phyloP scores from a whole-genome alignment of 371 early-diverging fungal genomes.

The Smittium mucronatum region DNA sequence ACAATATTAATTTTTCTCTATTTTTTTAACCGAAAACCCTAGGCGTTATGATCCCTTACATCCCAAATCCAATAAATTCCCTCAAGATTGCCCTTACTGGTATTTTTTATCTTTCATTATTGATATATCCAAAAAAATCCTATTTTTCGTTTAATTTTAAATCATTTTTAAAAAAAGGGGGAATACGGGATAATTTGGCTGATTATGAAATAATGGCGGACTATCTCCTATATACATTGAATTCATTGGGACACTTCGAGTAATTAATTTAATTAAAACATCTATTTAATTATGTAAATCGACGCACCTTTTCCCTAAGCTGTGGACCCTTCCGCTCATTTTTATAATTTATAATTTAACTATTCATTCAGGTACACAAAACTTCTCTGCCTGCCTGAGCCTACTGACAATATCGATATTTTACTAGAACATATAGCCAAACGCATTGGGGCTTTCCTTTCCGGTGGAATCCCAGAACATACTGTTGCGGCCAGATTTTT shows the following conservation, averaged over 20 bases:
- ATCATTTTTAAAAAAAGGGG: constrained; percentile 48
- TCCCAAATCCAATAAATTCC: constrained; percentile 57
- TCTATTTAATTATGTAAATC: neutral
- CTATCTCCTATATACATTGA: constrained; percentile 73
- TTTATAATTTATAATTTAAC: constrained; percentile 2
- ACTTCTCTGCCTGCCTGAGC: constrained; percentile 35
- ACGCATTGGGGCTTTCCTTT: constrained; percentile 62
- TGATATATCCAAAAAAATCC: neutral
- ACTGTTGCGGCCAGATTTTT: constrained; percentile 55
- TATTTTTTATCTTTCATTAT: constrained; percentile 11
- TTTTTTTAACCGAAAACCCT: no score
- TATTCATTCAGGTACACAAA: constrained; percentile 30
- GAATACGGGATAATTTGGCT: constrained; percentile 72
- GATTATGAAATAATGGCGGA: constrained; percentile 73
- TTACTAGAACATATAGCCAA: constrained; percentile 47
- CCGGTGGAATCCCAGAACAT: constrained; percentile 52
- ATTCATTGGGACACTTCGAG: constrained; percentile 37
- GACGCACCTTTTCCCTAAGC: no score
- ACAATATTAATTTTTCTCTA: no score
- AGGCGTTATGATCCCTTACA: constrained; percentile 67
- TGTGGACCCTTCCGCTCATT: no score
- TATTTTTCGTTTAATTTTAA: no score
- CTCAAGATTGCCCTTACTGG: constrained; percentile 72
- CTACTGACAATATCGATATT: constrained; percentile 52
- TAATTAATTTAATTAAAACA: constrained; percentile 17